Evolutionary conservation across 1,139 yeast genomes (phyloP).

Genomic region (Yamadazyma songkhlaensis): DNA sequence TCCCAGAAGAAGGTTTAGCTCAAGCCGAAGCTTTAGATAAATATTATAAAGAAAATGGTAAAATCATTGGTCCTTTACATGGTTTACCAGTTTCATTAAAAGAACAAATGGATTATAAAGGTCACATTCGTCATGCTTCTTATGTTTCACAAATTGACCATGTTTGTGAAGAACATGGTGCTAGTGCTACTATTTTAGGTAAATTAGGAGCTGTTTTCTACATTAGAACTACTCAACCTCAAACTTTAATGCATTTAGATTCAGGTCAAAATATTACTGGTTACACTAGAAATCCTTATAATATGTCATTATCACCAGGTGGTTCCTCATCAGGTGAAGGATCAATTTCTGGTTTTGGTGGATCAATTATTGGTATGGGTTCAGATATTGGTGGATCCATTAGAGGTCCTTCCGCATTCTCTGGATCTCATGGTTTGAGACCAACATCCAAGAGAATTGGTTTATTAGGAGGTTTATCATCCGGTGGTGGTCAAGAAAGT

Average conservation of each 20-base stretch:
- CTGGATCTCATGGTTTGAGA: constrained; percentile 65
- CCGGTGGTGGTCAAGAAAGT: constrained; percentile 59
- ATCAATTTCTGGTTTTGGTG: constrained; percentile 61
- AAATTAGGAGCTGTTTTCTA: constrained; percentile 67
- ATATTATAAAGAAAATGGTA: constrained; percentile 50
- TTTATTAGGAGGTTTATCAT: constrained; percentile 45
- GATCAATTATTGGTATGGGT: constrained; percentile 67
- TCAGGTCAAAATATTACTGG: constrained; percentile 42
- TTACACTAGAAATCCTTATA: constrained; percentile 37
- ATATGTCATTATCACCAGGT: constrained; percentile 40
- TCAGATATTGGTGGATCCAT: constrained; percentile 81
- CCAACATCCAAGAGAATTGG: constrained; percentile 66
- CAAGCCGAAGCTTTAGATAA: constrained; percentile 34
- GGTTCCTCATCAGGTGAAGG: constrained; percentile 85
- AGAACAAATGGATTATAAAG: constrained; percentile 56
- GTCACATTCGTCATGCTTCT: constrained; percentile 59
- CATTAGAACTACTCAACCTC: constrained; percentile 46
- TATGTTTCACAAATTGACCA: constrained; percentile 56
- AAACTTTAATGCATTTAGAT: constrained; percentile 48
- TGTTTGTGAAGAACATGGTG: constrained; percentile 49
- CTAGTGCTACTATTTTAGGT: constrained; percentile 49
- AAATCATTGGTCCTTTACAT: constrained; percentile 69
- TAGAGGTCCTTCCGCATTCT: constrained; percentile 72
- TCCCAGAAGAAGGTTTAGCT: constrained; percentile 33
- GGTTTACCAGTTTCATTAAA: constrained; percentile 45